Evolutionary conservation across 257 asterid species (phyloP).

Genomic region (Solanum bulbocastanum): DNA sequence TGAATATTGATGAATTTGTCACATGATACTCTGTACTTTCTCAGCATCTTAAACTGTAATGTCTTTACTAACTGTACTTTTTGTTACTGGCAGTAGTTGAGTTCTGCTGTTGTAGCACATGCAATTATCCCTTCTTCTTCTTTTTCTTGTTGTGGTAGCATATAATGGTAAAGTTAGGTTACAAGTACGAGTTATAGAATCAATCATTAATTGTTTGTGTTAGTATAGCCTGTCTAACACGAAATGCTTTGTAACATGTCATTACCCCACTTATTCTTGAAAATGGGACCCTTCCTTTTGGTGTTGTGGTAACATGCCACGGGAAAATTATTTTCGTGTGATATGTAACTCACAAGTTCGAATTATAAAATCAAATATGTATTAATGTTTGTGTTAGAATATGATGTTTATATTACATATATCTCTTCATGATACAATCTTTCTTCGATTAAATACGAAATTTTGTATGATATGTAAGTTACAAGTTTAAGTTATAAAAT

Average conservation of each 20-base stretch:
- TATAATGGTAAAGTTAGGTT: background rate
- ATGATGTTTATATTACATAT: background rate
- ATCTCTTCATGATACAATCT: background rate
- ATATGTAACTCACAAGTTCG: background rate
- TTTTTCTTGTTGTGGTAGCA: background rate
- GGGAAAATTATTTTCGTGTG: background rate
- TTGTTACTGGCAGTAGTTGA: background rate
- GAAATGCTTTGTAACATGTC: background rate
- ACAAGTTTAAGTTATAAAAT: too few species aligned
- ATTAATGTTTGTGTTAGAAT: background rate
- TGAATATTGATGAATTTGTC: slow-evolving; percentile 2
- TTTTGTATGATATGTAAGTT: background rate
- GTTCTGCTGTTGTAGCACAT: background rate
- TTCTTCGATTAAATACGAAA: too few species aligned
- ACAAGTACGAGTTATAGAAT: background rate
- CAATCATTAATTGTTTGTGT: too few species aligned
- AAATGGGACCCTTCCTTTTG: background rate
- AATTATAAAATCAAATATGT: background rate
- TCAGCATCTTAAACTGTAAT: background rate
- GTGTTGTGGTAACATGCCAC: background rate
- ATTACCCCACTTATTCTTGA: background rate
- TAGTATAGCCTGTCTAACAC: background rate
- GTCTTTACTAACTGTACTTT: background rate
- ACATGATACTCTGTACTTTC: background rate
- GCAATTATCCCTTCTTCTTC: background rate